These are phyloP conservation scores for Cryptococcus sp. DNA, from an alignment of 1,284 basidiomycete species.

Conservation along the genomic window DNA sequence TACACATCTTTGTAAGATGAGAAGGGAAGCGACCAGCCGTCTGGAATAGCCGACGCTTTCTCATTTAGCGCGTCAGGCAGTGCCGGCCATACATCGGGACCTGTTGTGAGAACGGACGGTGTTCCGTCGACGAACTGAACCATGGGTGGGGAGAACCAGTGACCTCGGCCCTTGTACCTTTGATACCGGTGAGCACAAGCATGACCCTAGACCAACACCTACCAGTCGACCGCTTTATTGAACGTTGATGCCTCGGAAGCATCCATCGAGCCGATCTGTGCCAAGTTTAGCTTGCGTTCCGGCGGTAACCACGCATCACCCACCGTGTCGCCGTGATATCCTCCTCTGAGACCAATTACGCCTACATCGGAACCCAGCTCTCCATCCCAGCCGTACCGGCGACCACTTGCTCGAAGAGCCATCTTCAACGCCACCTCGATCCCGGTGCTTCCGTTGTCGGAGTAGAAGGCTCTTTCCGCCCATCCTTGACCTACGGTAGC, in stretches of 20 bases:
- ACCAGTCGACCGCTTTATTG: constrained; percentile 83
- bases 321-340: constrained; percentile 92
- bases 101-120: constrained; percentile 61
- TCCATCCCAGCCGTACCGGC: constrained; percentile 55
- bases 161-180: constrained; percentile 78
- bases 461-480: constrained; percentile 89
- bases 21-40: constrained; percentile 48
- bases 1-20: constrained; percentile 67
- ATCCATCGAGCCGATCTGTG: constrained; percentile 87
- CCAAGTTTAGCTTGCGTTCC: background rate
- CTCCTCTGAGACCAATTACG: constrained; percentile 84
- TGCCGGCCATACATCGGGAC: constrained; percentile 43
- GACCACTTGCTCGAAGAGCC: constrained; percentile 75
- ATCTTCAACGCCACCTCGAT: constrained; percentile 98
- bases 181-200: background rate
- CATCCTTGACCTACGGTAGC: constrained; percentile 67
- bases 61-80: constrained; percentile 24
- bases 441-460: constrained; percentile 91
- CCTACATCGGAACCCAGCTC: constrained; percentile 60
- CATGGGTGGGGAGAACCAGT: constrained; percentile 89
- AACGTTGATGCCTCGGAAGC: constrained; percentile 85
- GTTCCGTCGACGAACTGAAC: constrained; percentile 68
- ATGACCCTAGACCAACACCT: background rate
- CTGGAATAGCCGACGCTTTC: constrained; percentile 28
- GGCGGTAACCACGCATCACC: constrained; percentile 8